phyloP scores from a whole-genome alignment of 441 rosid genomes.

The Jatropha multifida region DNA sequence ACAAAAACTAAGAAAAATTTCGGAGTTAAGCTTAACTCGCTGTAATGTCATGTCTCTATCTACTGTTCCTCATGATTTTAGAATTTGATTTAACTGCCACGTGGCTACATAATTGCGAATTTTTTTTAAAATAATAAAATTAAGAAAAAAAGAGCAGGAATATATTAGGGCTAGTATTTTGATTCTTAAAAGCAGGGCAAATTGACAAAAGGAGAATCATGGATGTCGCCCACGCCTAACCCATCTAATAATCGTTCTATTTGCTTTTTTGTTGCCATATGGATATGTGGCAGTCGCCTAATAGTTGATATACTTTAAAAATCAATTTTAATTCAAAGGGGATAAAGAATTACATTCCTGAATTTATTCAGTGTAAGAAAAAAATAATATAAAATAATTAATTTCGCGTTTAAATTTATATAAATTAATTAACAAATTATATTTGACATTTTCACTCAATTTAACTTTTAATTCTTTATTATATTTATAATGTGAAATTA shows the following conservation, averaged over 20 bases:
- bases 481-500: too few relatives aligned
- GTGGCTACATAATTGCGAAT: constrained; percentile 14
- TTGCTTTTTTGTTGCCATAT: not conserved
- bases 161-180: not conserved
- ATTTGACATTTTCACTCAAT: too few relatives aligned
- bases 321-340: too few relatives aligned
- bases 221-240: not conserved
- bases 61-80: not conserved
- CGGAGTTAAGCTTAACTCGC: not conserved
- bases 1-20: constrained; percentile 3
- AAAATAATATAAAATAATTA: too few relatives aligned
- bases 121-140: not conserved
- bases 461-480: too few relatives aligned
- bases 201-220: constrained; percentile 5
- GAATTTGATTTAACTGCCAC: constrained; percentile 28
- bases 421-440: too few relatives aligned
- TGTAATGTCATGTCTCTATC: constrained; percentile 14
- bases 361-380: too few relatives aligned
- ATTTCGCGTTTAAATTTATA: too few relatives aligned
- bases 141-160: not conserved
- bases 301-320: too few relatives aligned
- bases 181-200: constrained; percentile 16
- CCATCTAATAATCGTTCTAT: not conserved
- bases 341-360: too few relatives aligned
- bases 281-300: not conserved